A percentile compares a stretch with the other conserved stretches of the same genome.
Conservation (phyloP, 2,329 filamentous ascomycete genomes). For the Fusarium illudens region DNA sequence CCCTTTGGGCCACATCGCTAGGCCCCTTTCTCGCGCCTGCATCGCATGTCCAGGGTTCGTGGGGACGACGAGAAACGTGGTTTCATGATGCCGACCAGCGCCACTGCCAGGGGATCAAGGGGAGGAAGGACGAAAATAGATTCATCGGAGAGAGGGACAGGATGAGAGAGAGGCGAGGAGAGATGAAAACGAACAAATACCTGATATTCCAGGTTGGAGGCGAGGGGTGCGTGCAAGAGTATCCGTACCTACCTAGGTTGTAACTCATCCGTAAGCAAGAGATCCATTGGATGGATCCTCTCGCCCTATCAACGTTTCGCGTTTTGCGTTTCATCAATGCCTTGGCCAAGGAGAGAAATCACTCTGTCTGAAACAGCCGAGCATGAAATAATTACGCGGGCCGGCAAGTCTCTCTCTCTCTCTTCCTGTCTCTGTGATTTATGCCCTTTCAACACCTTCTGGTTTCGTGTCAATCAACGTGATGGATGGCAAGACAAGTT, state of each 20-base stretch:
- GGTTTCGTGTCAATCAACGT: not conserved
- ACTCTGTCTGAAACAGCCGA: conserved; percentile 41
- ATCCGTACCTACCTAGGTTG: too few relatives aligned
- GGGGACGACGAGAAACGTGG: conserved; percentile 22
- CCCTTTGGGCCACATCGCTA: conserved; percentile 21
- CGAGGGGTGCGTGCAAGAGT: conserved; percentile 3
- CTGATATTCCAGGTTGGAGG: conserved; percentile 2
- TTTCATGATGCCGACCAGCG: conserved; percentile 36
- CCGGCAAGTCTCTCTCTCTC: conserved; percentile 23
- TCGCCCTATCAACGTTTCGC: conserved; percentile 32
- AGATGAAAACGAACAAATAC: not conserved
- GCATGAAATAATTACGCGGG: conserved; percentile 12
- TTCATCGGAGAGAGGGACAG: not conserved
- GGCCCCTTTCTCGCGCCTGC: conserved; percentile 30
- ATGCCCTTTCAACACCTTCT: not conserved
- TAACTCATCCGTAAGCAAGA: too few relatives aligned
- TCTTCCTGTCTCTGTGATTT: not conserved
- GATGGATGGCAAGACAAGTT: not conserved
- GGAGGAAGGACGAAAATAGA: conserved; percentile 11
- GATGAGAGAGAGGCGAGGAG: not conserved
- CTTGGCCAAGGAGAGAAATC: conserved; percentile 21
- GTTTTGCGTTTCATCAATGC: conserved; percentile 38
- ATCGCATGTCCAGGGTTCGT: conserved; percentile 23
- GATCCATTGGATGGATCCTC: conserved; percentile 19
- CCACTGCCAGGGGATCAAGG: conserved; percentile 14